These are phyloP conservation scores for Linum lewisii DNA, from an alignment of 345 rosid genomes.

Conservation along the genomic window DNA sequence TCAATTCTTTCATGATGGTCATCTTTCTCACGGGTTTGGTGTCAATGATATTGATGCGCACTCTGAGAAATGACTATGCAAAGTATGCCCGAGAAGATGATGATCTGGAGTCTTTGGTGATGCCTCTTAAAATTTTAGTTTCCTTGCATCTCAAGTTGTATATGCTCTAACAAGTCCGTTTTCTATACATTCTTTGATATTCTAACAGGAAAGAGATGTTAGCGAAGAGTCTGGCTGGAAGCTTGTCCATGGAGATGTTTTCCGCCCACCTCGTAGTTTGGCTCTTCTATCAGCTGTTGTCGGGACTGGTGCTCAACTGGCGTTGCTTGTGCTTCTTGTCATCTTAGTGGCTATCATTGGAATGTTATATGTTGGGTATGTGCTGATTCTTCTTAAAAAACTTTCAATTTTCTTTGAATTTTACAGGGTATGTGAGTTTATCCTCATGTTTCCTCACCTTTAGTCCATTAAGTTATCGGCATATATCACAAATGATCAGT, in stretches of 20 bases:
- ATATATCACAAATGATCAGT: not conserved
- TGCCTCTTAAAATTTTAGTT: conserved; percentile 4
- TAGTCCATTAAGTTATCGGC: not conserved
- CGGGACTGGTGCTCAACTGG: conserved; percentile 94
- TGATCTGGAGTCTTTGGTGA: conserved; percentile 87
- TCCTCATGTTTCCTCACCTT: not conserved
- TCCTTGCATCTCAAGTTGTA: too few species aligned
- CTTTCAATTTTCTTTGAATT: not conserved
- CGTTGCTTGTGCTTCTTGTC: conserved; percentile 86
- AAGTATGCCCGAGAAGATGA: conserved; percentile 96
- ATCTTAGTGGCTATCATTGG: conserved; percentile 85
- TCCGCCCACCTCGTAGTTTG: conserved; percentile 58
- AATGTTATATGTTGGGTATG: conserved; percentile 83
- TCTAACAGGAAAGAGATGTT: conserved; percentile 78
- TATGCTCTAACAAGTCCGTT: conserved; percentile 9
- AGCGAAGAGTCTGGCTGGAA: conserved; percentile 98
- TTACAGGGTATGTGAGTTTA: not conserved
- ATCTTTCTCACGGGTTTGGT: conserved; percentile 95
- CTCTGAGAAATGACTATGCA: conserved; percentile 90
- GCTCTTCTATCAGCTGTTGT: conserved; percentile 84
- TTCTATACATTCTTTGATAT: conserved; percentile 5
- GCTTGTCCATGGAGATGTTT: conserved; percentile 96
- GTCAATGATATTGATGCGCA: conserved; percentile 94
- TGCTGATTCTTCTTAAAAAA: conserved; percentile 10
- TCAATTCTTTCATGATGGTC: conserved; percentile 98